Base-by-base conservation (phyloP, 257 asterid species). In the Solanum medicagineum region DNA sequence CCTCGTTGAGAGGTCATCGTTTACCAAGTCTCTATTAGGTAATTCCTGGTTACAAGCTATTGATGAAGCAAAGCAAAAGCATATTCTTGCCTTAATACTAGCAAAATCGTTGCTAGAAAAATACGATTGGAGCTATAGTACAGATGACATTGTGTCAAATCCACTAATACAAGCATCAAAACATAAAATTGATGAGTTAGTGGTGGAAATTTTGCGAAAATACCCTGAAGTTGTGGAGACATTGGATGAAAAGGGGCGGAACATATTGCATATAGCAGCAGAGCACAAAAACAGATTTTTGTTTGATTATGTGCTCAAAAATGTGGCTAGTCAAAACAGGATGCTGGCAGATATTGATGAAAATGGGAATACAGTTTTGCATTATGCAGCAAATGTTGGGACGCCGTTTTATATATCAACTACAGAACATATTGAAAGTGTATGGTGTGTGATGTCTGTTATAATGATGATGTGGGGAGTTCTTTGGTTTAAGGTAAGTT, bases 1-100 rank as follows among this genome's bases (percentile, higher is more conserved):
- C 44, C 40, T 14, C 24, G 3, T 24, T 49, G 24, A 75, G 81
- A 75, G 81, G 81, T 24, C 4, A 0, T 15, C 60, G 22, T 49
- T 75, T 49, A 75, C 81, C 9, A 53, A 75, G 62, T 75, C 81
- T 22, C 60, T 74, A 44, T 22, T 74, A 74, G 81, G 86, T 19
- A 63, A 45, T 54, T 57, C 69, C 11, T 84, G 86, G 86, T 57
- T 84, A 63, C 53, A 68, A 70, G 82, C 60, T 17, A 66, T 70
- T 14, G 68, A 68, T 55, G 82, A 51, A 66, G 86, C 81, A 55
- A 84, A 84, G 86, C 86, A 84, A 55, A 84, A 55, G 40, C 86
- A 84, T 22, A 84, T 68, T 0, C 81, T 84, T 51, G 40, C 86
- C 70, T 47, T 51, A 68, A 53, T 53, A 55, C 8, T 84, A 59